Percentiles rank a stretch among this genome's conserved stretches.
Evolutionary conservation across 306 rosid genomes (phyloP).

Genomic region (Trichosanthes truncata): DNA sequence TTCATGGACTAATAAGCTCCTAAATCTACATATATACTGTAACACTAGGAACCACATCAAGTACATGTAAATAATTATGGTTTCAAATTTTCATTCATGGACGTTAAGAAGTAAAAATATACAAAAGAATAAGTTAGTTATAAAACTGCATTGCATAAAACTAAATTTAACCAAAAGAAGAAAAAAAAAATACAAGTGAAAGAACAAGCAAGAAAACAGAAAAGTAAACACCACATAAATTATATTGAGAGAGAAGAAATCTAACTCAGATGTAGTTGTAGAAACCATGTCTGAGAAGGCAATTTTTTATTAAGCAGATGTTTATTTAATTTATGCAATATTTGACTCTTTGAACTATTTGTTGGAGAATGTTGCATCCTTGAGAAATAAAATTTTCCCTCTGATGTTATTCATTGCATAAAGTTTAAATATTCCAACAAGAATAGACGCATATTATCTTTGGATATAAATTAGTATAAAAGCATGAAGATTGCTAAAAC

Average conservation of each 20-base stretch:
- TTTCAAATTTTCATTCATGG: not conserved
- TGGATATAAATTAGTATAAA: not conserved
- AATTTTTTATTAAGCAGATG: not conserved
- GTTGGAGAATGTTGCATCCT: not conserved
- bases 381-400: not conserved
- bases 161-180: not conserved
- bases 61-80: not conserved
- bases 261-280: not conserved
- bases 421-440: not conserved
- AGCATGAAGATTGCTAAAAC: not conserved
- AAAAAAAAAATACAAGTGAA: not conserved
- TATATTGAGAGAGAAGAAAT: not conserved
- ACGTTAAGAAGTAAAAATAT: not conserved
- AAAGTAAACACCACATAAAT: not conserved
- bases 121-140: not conserved
- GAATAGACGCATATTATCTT: not conserved
- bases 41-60: not conserved
- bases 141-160: not conserved
- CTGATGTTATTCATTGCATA: not conserved
- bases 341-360: not conserved
- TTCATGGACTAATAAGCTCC: too few relatives aligned
- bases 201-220: not conserved
- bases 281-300: not conserved
- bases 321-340: not conserved
- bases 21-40: too few relatives aligned